phyloP scores from a whole-genome alignment of 257 asterid species.

The Nicotiana otophora region DNA sequence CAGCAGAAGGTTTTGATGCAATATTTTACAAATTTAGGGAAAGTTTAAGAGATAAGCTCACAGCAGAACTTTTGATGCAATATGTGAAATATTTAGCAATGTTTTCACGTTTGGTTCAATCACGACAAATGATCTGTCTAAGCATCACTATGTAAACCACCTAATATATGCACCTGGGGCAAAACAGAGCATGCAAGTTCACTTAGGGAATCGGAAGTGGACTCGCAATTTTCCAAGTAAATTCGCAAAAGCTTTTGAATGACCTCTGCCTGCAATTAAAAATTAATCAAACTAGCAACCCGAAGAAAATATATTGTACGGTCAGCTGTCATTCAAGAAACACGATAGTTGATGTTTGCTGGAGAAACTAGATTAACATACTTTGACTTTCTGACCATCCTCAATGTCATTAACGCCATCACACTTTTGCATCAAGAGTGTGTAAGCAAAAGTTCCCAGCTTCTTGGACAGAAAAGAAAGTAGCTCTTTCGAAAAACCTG shows the following conservation, averaged over 20 bases:
- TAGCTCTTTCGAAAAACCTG: conserved; percentile 40
- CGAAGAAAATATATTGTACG: not conserved
- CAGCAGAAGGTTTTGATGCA: conserved; percentile 2
- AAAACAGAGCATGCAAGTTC: conserved; percentile 68
- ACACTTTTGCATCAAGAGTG: conserved; percentile 61
- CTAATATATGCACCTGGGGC: conserved; percentile 51
- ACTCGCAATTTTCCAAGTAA: conserved; percentile 55
- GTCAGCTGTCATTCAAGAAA: not conserved
- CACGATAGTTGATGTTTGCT: not conserved
- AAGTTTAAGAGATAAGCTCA: not conserved
- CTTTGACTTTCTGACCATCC: conserved; percentile 54
- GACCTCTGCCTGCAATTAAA: conserved; percentile 63
- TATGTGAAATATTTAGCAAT: not conserved
- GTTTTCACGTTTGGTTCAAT: not conserved
- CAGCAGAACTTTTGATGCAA: not conserved
- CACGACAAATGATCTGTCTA: not conserved
- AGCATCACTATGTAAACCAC: conserved; percentile 11
- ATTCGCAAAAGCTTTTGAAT: conserved; percentile 74
- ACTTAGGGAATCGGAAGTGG: conserved; percentile 55
- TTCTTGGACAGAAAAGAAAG: conserved; percentile 51
- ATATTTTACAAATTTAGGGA: not conserved
- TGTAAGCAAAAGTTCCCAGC: conserved; percentile 56
- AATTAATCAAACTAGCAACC: not conserved
- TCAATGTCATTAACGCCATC: conserved; percentile 47
- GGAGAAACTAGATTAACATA: conserved; percentile 22